Conservation (phyloP, 768 basidiomycete species). For the Ramaria sp. region DNA sequence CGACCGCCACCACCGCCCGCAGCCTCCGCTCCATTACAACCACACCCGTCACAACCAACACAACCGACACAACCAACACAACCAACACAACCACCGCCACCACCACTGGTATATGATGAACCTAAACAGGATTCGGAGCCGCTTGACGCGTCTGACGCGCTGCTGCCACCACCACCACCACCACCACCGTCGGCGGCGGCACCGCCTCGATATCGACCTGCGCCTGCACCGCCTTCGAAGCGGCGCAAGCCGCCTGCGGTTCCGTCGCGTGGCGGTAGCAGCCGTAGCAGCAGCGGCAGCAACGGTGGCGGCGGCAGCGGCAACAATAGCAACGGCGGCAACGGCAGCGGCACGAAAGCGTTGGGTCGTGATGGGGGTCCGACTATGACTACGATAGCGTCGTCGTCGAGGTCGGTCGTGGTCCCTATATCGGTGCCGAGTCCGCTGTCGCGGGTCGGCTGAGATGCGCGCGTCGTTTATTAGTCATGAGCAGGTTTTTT, state of each 20-base stretch:
- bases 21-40: no score
- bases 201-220: constrained; percentile 9
- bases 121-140: constrained; percentile 1
- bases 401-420: constrained; percentile 19
- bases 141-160: no score
- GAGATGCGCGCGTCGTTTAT: no score
- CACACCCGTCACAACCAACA: no score
- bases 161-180: no score
- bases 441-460: not conserved
- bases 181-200: constrained; percentile 5
- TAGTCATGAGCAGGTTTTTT: no score
- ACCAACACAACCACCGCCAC: no score
- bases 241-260: constrained; percentile 65
- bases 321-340: constrained; percentile 49
- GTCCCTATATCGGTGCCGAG: constrained; percentile 12
- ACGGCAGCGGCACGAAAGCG: constrained; percentile 11
- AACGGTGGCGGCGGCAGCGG: no score
- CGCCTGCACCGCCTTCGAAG: constrained; percentile 20
- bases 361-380: constrained; percentile 25
- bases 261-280: no score
- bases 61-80: no score
- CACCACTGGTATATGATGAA: not conserved
- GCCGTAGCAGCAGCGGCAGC: no score
- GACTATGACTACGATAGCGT: constrained; percentile 49
- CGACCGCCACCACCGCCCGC: no score